Conservation (phyloP, 306 rosid species). For the Quercus variabilis region DNA sequence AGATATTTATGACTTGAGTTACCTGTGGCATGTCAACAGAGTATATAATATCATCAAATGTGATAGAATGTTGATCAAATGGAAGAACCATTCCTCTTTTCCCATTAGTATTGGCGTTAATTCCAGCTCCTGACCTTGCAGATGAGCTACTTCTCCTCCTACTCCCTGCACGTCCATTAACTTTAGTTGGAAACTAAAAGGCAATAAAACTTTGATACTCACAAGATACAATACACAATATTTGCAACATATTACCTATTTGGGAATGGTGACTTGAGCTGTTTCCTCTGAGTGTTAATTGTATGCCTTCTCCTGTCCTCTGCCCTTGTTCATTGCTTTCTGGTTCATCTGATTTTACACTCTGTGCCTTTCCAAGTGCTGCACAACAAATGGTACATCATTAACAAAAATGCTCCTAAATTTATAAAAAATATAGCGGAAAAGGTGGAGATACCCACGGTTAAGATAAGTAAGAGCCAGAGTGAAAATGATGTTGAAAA, state of each 20-base stretch:
- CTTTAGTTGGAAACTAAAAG: no score
- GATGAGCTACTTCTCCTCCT: neutral
- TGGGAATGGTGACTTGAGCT: neutral
- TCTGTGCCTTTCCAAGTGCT: neutral
- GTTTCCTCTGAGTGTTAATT: neutral
- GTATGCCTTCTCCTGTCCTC: neutral
- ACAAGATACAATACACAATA: no score
- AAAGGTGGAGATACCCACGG: constrained; percentile 30
- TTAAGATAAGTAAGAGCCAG: constrained; percentile 31
- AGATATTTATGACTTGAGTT: neutral
- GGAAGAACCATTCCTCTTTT: constrained; percentile 69
- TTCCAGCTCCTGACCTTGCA: neutral
- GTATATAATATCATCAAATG: constrained; percentile 48
- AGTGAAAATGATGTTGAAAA: constrained; percentile 21
- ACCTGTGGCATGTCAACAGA: constrained; percentile 68
- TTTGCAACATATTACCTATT: no score
- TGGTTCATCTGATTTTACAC: neutral
- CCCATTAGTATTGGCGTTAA: constrained; percentile 24
- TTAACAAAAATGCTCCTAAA: neutral
- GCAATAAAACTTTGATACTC: no score
- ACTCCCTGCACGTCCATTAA: no score
- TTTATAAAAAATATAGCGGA: neutral
- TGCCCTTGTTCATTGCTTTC: neutral
- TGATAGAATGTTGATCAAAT: constrained; percentile 47
- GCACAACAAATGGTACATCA: neutral